phyloP scores from a whole-genome alignment of 2,329 filamentous ascomycete genomes.

The Ophiostoma fasciatum region DNA sequence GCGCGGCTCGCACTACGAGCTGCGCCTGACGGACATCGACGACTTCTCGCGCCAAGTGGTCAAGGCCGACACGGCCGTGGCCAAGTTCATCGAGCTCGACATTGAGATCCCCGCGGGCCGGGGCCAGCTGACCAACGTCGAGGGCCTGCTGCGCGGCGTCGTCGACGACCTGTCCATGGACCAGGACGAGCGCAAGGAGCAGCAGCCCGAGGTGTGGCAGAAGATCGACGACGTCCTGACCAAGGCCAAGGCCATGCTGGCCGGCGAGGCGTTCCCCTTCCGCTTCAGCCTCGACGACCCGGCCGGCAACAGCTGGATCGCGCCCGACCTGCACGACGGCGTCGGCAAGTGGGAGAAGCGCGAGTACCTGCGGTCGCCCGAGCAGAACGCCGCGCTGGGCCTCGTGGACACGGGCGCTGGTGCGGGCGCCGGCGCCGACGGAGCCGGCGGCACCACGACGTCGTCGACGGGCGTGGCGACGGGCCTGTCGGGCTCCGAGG shows the following conservation, averaged over 20 bases:
- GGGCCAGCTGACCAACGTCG: slow-evolving; percentile 84
- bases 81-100: slow-evolving; percentile 82
- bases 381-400: slow-evolving; percentile 78
- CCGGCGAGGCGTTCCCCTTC: slow-evolving; percentile 71
- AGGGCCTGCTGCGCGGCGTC: slow-evolving; percentile 69
- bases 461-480: slow-evolving; percentile 8
- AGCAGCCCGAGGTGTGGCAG: slow-evolving; percentile 60
- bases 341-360: slow-evolving; percentile 80
- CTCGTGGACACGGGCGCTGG: slow-evolving; percentile 48
- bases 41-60: slow-evolving; percentile 82
- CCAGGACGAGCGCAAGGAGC: slow-evolving; percentile 67
- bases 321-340: slow-evolving; percentile 64
- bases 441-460: slow-evolving; percentile 6
- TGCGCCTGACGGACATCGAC: slow-evolving; percentile 55
- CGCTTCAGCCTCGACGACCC: slow-evolving; percentile 78
- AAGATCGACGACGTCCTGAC: slow-evolving; percentile 67
- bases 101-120: slow-evolving; percentile 85
- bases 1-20: slow-evolving; percentile 69
- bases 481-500: slow-evolving; percentile 26
- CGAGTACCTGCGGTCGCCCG: slow-evolving; percentile 67
- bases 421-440: slow-evolving; percentile 17
- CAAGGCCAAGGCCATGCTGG: slow-evolving; percentile 62
- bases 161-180: slow-evolving; percentile 67
- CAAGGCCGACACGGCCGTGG: slow-evolving; percentile 75
- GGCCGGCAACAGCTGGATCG: slow-evolving; percentile 92